phyloP scores from a whole-genome alignment of 176 grass and related monocot genomes.

The Alopecurus myosuroides region DNA sequence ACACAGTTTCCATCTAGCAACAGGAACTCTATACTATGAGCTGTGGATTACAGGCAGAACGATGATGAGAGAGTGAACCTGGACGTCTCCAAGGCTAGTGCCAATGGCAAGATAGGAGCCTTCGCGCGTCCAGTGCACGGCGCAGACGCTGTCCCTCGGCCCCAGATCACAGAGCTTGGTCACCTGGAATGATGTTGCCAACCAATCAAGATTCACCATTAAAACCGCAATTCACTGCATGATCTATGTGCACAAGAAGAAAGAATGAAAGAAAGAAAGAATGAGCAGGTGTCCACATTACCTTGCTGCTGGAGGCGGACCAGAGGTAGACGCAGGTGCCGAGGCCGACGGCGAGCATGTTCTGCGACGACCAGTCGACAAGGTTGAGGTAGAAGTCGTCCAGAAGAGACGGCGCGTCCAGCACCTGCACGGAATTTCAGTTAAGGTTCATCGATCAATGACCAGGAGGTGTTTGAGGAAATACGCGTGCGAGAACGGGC shows the following conservation, averaged over 20 bases:
- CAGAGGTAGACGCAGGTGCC: constrained; percentile 93
- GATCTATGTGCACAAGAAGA: neutral
- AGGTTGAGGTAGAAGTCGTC: constrained; percentile 99
- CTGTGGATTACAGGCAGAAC: neutral
- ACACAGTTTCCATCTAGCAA: neutral
- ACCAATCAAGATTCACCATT: neutral
- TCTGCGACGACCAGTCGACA: constrained; percentile 97
- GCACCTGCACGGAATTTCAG: constrained; percentile 30
- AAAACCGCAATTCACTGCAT: neutral
- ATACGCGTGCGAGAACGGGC: neutral
- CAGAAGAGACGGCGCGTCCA: constrained; percentile 86
- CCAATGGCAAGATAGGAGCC: constrained; percentile 91
- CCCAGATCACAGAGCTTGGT: constrained; percentile 93
- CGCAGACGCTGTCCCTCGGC: constrained; percentile 74
- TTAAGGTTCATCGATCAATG: neutral
- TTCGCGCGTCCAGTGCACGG: constrained; percentile 91
- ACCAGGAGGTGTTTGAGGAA: neutral
- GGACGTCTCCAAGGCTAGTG: constrained; percentile 88
- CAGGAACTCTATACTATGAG: neutral
- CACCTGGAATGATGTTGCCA: constrained; percentile 22
- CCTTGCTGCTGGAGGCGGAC: constrained; percentile 91
- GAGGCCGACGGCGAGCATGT: constrained; percentile 81
- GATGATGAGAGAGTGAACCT: constrained; percentile 22
- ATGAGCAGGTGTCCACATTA: neutral
- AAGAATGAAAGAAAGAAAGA: neutral